Percentiles rank a stretch among this genome's conserved stretches.
Conservation (phyloP, 2,329 filamentous ascomycete genomes). For the Claviceps sp. region DNA sequence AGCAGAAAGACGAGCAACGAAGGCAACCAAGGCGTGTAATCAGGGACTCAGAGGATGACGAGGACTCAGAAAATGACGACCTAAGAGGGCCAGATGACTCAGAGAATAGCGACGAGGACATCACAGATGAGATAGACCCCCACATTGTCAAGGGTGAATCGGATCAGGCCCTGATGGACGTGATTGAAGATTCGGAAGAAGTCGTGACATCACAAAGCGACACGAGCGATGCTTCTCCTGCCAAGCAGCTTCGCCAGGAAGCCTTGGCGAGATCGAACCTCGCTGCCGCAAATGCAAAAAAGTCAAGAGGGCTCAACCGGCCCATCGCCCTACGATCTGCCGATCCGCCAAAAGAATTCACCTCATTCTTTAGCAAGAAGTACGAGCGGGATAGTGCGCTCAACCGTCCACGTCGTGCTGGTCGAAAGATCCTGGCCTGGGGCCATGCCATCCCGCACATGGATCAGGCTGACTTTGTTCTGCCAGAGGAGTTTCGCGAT, state of each 20-base stretch:
- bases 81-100: constrained; percentile 8
- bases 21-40: constrained; percentile 13
- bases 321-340: constrained; percentile 19
- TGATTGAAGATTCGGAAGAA: constrained; percentile 16
- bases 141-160: constrained; percentile 7
- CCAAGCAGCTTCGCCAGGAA: constrained; percentile 64
- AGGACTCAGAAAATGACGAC: constrained; percentile 18
- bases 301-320: constrained; percentile 16
- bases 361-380: constrained; percentile 73
- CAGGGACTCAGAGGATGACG: constrained; percentile 18
- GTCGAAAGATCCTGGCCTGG: constrained; percentile 64
- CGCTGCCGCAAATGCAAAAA: constrained; percentile 22
- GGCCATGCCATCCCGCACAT: constrained; percentile 68
- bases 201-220: constrained; percentile 38
- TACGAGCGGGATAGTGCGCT: constrained; percentile 70
- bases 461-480: constrained; percentile 54
- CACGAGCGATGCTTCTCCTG: constrained; percentile 33
- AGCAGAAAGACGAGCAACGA: constrained; percentile 22
- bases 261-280: constrained; percentile 41
- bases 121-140: constrained; percentile 15
- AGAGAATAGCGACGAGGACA: constrained; percentile 19
- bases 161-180: constrained; percentile 15
- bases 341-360: constrained; percentile 48
- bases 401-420: constrained; percentile 55
- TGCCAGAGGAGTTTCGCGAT: constrained; percentile 53